Base-by-base conservation (phyloP, 2,329 filamentous ascomycete genomes). In the Aspergillus fijiensis region DNA sequence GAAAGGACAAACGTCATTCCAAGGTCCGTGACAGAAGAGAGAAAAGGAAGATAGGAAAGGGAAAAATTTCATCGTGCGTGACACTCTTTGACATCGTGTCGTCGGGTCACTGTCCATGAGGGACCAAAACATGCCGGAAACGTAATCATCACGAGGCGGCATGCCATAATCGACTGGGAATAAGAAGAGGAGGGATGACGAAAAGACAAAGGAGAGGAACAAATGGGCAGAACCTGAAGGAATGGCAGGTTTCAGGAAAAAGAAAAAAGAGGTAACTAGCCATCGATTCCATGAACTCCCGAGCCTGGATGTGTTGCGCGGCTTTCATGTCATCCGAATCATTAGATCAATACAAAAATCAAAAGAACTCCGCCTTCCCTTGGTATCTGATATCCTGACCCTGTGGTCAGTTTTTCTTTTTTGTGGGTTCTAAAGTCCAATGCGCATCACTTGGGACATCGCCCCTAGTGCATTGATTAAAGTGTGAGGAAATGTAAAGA, bases 241-340 rank as follows among this genome's bases (percentile, higher is more conserved):
- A 54, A 31, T 45, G 25, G n/a, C 39, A 45, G 14, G 5, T 45
- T 16, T 45, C 25, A 63, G 55, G n/a, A 51, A 49, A 51, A 59
- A 56, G 51, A 56, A 27, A 58, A 57, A 49, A 54, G 48, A 55
- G 25, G 25, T 23, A 60, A 53, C 57, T 52, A 60, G 49, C 62
- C 55, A 62, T 59, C 50, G 42, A 60, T 49, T 49, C 55, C 60
- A 57, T 57, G 51, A 64, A 64, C 60, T 63, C 60, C 61, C 47
- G 60, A 51, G 25, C 50, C 56, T 57, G 57, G 47, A 49, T 49
- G 33, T 57, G 59, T 51, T 35, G 52, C 61, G 59, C 63, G 57
- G 52, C 45, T 59, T 57, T 60, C 55, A 56, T 60, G 60, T 66
- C 64, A 58, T 60, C 60, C 57, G 58, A 58, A 56, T 63, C 63